A percentile compares a stretch with the other conserved stretches of the same genome.
Conservation (phyloP, 2,329 filamentous ascomycete species). For the Colletotrichum sp. region DNA sequence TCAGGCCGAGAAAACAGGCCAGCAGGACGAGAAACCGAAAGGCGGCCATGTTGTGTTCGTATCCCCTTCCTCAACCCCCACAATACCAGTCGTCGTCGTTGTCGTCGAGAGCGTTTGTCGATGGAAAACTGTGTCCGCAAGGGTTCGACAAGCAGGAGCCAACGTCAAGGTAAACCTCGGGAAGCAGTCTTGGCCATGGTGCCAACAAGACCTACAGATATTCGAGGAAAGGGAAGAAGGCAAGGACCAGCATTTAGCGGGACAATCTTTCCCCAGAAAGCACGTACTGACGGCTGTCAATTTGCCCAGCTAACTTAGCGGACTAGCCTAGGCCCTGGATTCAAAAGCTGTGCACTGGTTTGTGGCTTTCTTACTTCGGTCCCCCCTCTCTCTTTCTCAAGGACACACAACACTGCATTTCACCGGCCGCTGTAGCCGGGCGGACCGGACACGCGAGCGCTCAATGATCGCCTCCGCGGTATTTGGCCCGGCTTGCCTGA, state of each 20-base stretch:
- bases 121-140: neutral
- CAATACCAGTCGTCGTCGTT: neutral
- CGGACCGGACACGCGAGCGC: neutral
- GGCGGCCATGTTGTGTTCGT: neutral
- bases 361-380: neutral
- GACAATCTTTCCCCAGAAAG: neutral
- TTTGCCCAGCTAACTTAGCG: neutral
- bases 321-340: neutral
- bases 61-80: neutral
- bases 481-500: neutral
- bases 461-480: neutral
- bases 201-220: neutral
- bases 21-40: neutral
- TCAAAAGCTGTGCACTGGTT: neutral
- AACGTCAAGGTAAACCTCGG: neutral
- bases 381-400: neutral
- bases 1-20: neutral
- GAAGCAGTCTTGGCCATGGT: neutral
- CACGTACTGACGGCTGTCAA: neutral
- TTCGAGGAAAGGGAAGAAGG: neutral
- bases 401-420: neutral
- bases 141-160: neutral
- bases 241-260: neutral
- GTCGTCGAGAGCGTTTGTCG: neutral
- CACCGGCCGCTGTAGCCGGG: neutral